A percentile compares a stretch with the other conserved stretches of the same genome.
Evolutionary conservation across 805 yeast genomes (phyloP).

Genomic region (Pichia californica): DNA sequence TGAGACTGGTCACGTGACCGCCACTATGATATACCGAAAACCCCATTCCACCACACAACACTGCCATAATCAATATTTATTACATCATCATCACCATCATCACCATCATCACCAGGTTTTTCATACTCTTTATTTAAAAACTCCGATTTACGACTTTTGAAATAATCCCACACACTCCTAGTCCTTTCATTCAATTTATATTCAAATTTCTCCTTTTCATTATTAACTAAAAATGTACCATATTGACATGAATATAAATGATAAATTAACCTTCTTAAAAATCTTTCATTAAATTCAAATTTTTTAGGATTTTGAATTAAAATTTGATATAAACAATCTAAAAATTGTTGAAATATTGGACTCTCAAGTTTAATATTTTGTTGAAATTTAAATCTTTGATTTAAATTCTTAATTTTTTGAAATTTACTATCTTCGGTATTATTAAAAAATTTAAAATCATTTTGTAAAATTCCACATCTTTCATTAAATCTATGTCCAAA

Average conservation of each 20-base stretch:
- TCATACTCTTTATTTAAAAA: slow-evolving; percentile 48
- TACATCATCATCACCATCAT: slow-evolving; percentile 15
- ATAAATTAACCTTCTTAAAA: slow-evolving; percentile 74
- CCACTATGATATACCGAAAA: too few relatives aligned
- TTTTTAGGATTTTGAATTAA: slow-evolving; percentile 58
- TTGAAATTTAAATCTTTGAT: slow-evolving; percentile 44
- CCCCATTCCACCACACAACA: slow-evolving; percentile 2
- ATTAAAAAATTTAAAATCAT: slow-evolving; percentile 44
- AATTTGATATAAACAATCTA: slow-evolving; percentile 84
- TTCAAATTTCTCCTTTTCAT: slow-evolving; percentile 56
- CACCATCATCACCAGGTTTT: slow-evolving; percentile 17
- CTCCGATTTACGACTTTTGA: slow-evolving; percentile 65
- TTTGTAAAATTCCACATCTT: slow-evolving; percentile 68
- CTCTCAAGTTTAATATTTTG: slow-evolving; percentile 58
- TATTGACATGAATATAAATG: slow-evolving; percentile 92
- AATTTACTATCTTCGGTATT: slow-evolving; percentile 30
- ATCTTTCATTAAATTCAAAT: slow-evolving; percentile 87
- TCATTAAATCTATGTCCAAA: slow-evolving; percentile 90
- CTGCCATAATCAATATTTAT: slow-evolving; percentile 4
- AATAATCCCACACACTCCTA: slow-evolving; percentile 90
- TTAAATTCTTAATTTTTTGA: slow-evolving; percentile 39
- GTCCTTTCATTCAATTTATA: slow-evolving; percentile 43
- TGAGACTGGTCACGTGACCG: too few relatives aligned
- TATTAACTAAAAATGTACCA: slow-evolving; percentile 79
- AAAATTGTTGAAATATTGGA: slow-evolving; percentile 90